A percentile compares a stretch with the other conserved stretches of the same genome.
Evolutionary conservation across 2,329 filamentous ascomycete genomes (phyloP).

Genomic region (Furcasterigmium furcatum): DNA sequence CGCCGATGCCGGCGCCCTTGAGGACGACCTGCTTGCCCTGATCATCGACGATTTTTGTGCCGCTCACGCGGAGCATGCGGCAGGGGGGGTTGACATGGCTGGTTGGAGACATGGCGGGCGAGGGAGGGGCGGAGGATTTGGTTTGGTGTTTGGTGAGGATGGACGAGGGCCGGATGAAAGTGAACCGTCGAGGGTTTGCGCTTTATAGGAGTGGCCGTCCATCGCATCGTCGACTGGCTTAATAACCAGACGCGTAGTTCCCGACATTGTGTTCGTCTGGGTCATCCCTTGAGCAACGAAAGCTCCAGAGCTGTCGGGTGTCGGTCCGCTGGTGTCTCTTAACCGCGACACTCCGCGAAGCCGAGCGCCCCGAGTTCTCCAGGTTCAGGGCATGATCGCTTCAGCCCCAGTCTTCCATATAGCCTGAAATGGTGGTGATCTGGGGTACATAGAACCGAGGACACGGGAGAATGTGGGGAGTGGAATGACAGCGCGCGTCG

Average conservation of each 20-base stretch:
- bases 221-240: background rate
- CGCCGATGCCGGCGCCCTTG: constrained; percentile 25
- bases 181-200: background rate
- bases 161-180: background rate
- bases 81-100: constrained; percentile 12
- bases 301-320: background rate
- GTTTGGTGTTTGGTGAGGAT: background rate
- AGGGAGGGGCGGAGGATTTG: no score
- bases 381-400: background rate
- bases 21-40: constrained; percentile 42
- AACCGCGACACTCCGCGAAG: constrained; percentile 9
- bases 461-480: no score
- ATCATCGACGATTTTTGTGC: constrained; percentile 37
- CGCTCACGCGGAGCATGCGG: constrained; percentile 23
- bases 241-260: background rate
- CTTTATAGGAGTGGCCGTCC: background rate
- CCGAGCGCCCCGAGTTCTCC: background rate
- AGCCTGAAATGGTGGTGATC: background rate
- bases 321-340: background rate
- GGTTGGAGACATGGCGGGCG: no score
- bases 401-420: background rate
- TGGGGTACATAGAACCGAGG: no score
- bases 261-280: background rate
- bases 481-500: no score
- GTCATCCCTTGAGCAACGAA: background rate